A percentile compares a stretch with the other conserved stretches of the same genome.
Conservation (phyloP, 1,139 yeast species). For the Nakaseomyces glabratus region DNA sequence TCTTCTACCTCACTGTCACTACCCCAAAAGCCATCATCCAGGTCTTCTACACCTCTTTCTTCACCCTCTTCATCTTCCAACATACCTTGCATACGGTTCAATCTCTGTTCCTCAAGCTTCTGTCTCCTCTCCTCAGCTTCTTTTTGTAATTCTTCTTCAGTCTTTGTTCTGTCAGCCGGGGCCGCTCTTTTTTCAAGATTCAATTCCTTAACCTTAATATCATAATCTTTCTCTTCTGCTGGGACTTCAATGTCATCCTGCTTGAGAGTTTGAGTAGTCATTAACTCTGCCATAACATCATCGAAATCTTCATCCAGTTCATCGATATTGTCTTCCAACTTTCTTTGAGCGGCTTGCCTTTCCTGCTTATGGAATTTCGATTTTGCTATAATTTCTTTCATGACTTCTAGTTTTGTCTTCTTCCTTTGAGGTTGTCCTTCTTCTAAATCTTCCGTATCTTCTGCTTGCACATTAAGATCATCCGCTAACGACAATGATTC, state of each 20-base stretch:
- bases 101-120: conserved; percentile 66
- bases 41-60: conserved; percentile 60
- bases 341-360: conserved; percentile 70
- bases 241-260: conserved; percentile 10
- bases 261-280: conserved; percentile 25
- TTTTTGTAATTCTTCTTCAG: conserved; percentile 69
- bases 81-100: conserved; percentile 77
- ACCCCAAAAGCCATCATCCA: conserved; percentile 45
- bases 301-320: conserved; percentile 73
- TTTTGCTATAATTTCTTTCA: conserved; percentile 94
- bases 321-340: conserved; percentile 59
- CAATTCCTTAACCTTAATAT: conserved; percentile 66
- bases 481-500: conserved; percentile 49
- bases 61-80: conserved; percentile 39
- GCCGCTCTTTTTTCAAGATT: conserved; percentile 80
- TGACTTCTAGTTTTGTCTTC: conserved; percentile 87
- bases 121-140: conserved; percentile 62
- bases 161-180: conserved; percentile 94
- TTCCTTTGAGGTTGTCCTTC: conserved; percentile 44
- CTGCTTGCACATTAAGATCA: conserved; percentile 36
- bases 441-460: conserved; percentile 32
- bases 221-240: conserved; percentile 42
- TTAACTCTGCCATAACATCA: conserved; percentile 61
- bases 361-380: conserved; percentile 84
- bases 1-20: conserved; percentile 42